phyloP scores from a whole-genome alignment of 345 rosid species.

The Heritiera fomes region DNA sequence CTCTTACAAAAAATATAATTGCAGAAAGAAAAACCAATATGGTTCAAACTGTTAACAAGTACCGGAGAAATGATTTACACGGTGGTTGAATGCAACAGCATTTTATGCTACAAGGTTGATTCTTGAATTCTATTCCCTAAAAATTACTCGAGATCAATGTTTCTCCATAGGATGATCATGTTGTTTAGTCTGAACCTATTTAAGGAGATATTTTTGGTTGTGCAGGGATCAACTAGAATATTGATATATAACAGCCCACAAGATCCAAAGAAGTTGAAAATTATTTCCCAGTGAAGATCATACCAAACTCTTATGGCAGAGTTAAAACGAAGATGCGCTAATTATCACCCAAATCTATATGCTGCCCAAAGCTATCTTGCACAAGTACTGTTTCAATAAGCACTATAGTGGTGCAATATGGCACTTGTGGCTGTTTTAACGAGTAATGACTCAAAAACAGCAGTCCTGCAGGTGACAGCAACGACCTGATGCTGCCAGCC shows the following conservation, averaged over 20 bases:
- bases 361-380: neutral
- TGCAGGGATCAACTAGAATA: neutral
- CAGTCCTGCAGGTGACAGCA: neutral
- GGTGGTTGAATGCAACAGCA: neutral
- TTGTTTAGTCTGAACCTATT: neutral
- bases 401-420: neutral
- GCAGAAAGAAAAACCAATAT: neutral
- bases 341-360: neutral
- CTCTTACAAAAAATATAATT: neutral
- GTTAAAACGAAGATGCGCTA: neutral
- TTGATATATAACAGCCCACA: neutral
- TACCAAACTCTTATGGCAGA: neutral
- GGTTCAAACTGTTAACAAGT: neutral
- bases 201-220: neutral
- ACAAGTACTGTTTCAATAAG: neutral
- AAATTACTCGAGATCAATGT: neutral
- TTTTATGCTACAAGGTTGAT: neutral
- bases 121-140: neutral
- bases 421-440: neutral
- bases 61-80: neutral
- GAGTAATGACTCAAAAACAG: neutral
- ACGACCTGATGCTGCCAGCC: neutral
- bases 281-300: neutral
- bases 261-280: neutral
- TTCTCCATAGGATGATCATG: neutral